Evolutionary conservation across 2,329 filamentous ascomycete species (phyloP), one percentile per base, ranked within the genome.

Genomic region (Dactylellina cionopaga): DNA sequence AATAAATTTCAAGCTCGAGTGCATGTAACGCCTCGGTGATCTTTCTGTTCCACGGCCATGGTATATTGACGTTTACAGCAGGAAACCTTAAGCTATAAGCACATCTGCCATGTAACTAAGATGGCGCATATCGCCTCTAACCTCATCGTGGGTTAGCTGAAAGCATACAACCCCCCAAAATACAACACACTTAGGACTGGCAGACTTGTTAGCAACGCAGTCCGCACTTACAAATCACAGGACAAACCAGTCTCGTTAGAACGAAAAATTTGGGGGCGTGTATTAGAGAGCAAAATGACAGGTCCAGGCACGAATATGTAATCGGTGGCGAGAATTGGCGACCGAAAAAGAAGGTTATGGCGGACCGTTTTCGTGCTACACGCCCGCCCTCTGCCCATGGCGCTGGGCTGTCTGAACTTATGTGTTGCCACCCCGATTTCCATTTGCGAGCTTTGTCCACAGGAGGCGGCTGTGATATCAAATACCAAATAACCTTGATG

Each of bases 321-420:
- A 22, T 33, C 19, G 43, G 56, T 60, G 56, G 56, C 43, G 56
- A 60, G 22, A 17, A 27, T 60, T 63, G 29, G 47, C 43, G 35
- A 52, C 24, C n/a, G n/a, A 15, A 37, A 54, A 29, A 37, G 37
- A 64, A 41, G 41, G 27, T 44, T 35, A 55, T 11, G 47, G 37
- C 35, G 35, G 52, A 46, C 59, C 59, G 59, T 64, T 64, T 64
- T 64, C 59, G 59, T 64, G 59, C 59, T 44, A 51, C 47, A 62
- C 31, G 29, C 29, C 37, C 29, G 19, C 29, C 22, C 19, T 51
- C 37, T 19, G n/a, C 11, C 59, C 33, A 27, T 43, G 35, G 39
- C 10, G 15, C 29, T 55, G 37, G 47, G 33, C 24, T 1, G 13
- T 1, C 9, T 19, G 35, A 10, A 29, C 13, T 52, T 51, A 9